Evolutionary conservation across 768 basidiomycete genomes (phyloP), one percentile per base, ranked within the genome.

Genomic region (Leccinum truebloodii): DNA sequence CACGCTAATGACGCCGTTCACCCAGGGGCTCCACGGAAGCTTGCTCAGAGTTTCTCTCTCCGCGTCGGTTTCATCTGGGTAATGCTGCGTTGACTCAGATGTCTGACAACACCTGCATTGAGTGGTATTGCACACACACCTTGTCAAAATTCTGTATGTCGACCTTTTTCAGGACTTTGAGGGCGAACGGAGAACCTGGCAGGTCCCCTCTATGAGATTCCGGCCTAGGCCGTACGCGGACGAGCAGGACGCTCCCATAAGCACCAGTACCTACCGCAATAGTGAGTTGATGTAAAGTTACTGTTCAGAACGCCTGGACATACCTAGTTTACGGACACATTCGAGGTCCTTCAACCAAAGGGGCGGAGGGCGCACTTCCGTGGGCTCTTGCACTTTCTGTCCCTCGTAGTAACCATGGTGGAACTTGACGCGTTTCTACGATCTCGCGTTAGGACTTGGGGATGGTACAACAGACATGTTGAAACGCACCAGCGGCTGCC

Each of bases 21-120:
- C 67, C 73, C 84, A 87, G 0, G 85, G 80, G 57, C 77, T 80
- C 86, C 85, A 86, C 4, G 77, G 76, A 22, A 86, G 70, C 50
- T 63, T 60, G 16, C 68, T 66, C 10, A 87, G 79, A 16, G 65
- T 61, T 18, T 65, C 65, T 32, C 80, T 77, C 71, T 87, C 86
- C 4, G 65, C 59, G 59, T 81, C 69, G 39, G 78, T 77, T 7
- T 72, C 70, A 1, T 61, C 59, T 26, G 72, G 65, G 34, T 70
- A 60, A 49, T 61, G 52, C 77, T 76, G 46, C 22, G 10, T 37
- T 2, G 54, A 14, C 18, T 55, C 14, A 46, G 26, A 51, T 56
- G 22, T 63, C 50, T 60, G 32, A 46, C 44, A 44, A 35, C 26
- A 22, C n/a, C 28, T 14, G 10, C 55, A 28, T 52, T 26, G 5